Percentiles rank a stretch among this genome's conserved stretches.
These are phyloP conservation scores for Spatholobus suberectus DNA, from an alignment of 306 rosid species.

Conservation along the genomic window DNA sequence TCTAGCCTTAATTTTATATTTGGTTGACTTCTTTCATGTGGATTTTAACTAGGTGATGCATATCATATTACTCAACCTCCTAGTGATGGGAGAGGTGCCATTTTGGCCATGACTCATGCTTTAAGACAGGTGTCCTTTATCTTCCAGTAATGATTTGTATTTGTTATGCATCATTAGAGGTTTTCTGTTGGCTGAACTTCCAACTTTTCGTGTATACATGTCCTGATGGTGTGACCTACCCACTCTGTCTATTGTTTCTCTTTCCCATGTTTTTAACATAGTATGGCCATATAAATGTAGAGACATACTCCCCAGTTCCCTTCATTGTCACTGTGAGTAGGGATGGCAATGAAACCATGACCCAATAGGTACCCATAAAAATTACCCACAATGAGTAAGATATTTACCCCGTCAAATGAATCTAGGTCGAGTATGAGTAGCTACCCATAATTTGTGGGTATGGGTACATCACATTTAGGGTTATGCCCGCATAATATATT, in stretches of 20 bases:
- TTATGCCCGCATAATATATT: too few species aligned
- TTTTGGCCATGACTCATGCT: constrained; percentile 90
- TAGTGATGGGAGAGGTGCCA: constrained; percentile 88
- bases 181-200: constrained; percentile 35
- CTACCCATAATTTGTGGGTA: neutral
- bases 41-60: constrained; percentile 75
- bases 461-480: too few species aligned
- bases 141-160: constrained; percentile 9
- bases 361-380: neutral
- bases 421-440: neutral
- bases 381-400: neutral
- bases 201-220: constrained; percentile 21
- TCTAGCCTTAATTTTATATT: constrained; percentile 4
- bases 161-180: neutral
- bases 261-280: neutral
- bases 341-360: neutral
- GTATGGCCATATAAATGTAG: neutral
- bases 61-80: constrained; percentile 95
- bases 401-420: neutral
- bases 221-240: neutral
- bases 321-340: constrained; percentile 7
- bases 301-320: neutral
- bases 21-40: constrained; percentile 40
- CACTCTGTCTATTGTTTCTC: neutral
- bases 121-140: constrained; percentile 68